Conservation (phyloP, 1,284 basidiomycete genomes). For the Inonotus hispidus region DNA sequence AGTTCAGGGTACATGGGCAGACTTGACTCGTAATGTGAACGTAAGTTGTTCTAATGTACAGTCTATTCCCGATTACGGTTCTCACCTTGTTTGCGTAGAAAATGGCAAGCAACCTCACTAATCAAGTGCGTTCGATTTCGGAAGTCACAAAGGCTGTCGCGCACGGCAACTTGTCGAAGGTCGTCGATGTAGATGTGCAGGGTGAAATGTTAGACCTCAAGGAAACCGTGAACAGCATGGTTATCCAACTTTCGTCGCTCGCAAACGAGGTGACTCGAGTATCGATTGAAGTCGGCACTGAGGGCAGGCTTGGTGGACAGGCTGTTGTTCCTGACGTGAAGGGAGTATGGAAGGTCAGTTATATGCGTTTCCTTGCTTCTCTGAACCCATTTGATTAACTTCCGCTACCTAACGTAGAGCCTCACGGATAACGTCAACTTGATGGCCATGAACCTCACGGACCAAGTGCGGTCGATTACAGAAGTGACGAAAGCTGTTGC, state of each 20-base stretch:
- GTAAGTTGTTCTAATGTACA: constrained; percentile 34
- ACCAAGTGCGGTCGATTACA: constrained; percentile 87
- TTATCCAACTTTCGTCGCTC: constrained; percentile 76
- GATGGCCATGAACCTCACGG: constrained; percentile 91
- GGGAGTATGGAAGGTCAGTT: constrained; percentile 82
- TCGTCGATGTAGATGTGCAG: constrained; percentile 92
- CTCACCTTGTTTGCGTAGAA: constrained; percentile 41
- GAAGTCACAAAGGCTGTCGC: constrained; percentile 97
- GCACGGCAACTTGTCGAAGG: constrained; percentile 83
- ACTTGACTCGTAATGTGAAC: constrained; percentile 86
- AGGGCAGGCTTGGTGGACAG: constrained; percentile 95
- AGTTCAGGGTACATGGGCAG: constrained; percentile 92
- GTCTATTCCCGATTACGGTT: not conserved
- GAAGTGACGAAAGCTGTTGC: constrained; percentile 88
- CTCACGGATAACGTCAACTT: constrained; percentile 78
- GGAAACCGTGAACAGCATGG: constrained; percentile 90
- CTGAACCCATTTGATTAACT: too few species aligned
- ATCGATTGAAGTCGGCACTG: constrained; percentile 89
- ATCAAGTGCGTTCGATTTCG: constrained; percentile 96
- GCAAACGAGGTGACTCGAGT: constrained; percentile 84
- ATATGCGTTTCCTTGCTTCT: not conserved
- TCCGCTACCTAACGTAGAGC: constrained; percentile 37
- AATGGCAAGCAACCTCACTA: constrained; percentile 91
- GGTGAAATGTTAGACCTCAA: constrained; percentile 97
- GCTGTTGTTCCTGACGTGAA: constrained; percentile 83